Percentiles rank a stretch among this genome's conserved stretches.
Evolutionary conservation across 805 yeast genomes (phyloP).

Genomic region (Wickerhamiella parazyma): DNA sequence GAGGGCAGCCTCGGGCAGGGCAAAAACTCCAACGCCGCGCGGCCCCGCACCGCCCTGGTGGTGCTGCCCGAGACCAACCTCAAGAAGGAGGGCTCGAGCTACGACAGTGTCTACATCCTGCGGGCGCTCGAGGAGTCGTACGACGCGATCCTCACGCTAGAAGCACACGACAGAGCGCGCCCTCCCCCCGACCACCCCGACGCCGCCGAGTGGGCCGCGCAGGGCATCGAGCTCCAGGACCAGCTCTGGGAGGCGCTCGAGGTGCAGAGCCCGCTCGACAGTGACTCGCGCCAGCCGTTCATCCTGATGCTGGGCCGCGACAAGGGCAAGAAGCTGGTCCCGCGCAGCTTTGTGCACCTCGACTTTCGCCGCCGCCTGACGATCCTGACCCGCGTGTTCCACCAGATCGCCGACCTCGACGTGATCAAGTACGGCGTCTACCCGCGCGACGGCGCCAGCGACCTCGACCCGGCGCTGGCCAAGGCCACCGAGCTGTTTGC

Average conservation of each 20-base stretch:
- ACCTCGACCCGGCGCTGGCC: slow-evolving; percentile 28
- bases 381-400: slow-evolving; percentile 62
- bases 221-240: slow-evolving; percentile 22
- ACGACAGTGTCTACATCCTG: slow-evolving; percentile 37
- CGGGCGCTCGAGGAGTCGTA: slow-evolving; percentile 66
- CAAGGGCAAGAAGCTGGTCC: slow-evolving; percentile 79
- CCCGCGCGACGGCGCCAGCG: slow-evolving; percentile 25
- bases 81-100: slow-evolving; percentile 21
- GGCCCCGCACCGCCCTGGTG: slow-evolving; percentile 23
- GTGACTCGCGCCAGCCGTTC: slow-evolving; percentile 46
- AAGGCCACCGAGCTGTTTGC: slow-evolving; percentile 67
- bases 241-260: slow-evolving; percentile 66
- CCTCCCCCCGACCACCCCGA: slow-evolving; percentile 27
- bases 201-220: slow-evolving; percentile 24
- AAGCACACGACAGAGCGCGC: slow-evolving; percentile 54
- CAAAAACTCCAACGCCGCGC: slow-evolving; percentile 11
- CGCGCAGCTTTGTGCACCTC: slow-evolving; percentile 75
- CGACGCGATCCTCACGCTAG: slow-evolving; percentile 62
- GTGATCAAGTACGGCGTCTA: slow-evolving; percentile 71
- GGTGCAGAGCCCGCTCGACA: slow-evolving; percentile 27
- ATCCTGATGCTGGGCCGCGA: slow-evolving; percentile 69
- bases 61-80: slow-evolving; percentile 25
- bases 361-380: slow-evolving; percentile 63
- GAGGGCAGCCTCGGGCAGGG: slow-evolving; percentile 71
- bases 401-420: slow-evolving; percentile 64